These are phyloP conservation scores for Ogataea allantospora DNA, from an alignment of 805 yeast species.

Conservation along the genomic window DNA sequence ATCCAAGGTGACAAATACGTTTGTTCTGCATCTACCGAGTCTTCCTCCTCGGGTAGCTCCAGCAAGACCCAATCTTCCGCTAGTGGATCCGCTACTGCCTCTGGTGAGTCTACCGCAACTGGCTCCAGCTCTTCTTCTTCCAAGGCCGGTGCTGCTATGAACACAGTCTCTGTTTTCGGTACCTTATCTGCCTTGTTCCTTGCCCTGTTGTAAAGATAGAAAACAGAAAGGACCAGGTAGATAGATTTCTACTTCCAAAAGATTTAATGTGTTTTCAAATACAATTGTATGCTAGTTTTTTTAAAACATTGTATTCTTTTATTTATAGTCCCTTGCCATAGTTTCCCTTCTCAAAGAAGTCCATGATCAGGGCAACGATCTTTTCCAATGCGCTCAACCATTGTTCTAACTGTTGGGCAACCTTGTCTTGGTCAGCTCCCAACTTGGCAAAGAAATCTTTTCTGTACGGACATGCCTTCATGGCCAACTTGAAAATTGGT, in stretches of 20 bases:
- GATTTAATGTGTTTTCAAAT: slow-evolving; percentile 6
- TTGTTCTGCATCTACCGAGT: slow-evolving; percentile 52
- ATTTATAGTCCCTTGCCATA: slow-evolving; percentile 81
- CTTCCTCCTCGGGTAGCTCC: slow-evolving; percentile 40
- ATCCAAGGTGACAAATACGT: slow-evolving; percentile 91
- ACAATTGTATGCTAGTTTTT: slow-evolving; percentile 6
- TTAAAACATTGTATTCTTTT: neutral
- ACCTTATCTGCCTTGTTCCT: slow-evolving; percentile 49
- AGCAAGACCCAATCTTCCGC: slow-evolving; percentile 25
- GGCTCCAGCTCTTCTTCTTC: slow-evolving; percentile 33
- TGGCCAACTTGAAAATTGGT: slow-evolving; percentile 88
- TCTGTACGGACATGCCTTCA: slow-evolving; percentile 94
- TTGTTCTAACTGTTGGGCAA: slow-evolving; percentile 56
- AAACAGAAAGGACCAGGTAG: neutral
- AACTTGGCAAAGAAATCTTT: slow-evolving; percentile 79
- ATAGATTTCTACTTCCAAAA: no score
- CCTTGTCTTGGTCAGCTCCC: slow-evolving; percentile 72
- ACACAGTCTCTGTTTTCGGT: slow-evolving; percentile 44
- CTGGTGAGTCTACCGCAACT: slow-evolving; percentile 40
- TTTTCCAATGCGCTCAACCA: slow-evolving; percentile 80
- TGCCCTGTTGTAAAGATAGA: slow-evolving; percentile 44
- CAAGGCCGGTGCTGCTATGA: slow-evolving; percentile 28
- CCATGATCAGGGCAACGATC: slow-evolving; percentile 70
- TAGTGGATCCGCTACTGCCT: slow-evolving; percentile 31
- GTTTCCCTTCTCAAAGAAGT: slow-evolving; percentile 74